phyloP scores from a whole-genome alignment of 495 filamentous ascomycete genomes.

The Penicillium psychrofluorescens region DNA sequence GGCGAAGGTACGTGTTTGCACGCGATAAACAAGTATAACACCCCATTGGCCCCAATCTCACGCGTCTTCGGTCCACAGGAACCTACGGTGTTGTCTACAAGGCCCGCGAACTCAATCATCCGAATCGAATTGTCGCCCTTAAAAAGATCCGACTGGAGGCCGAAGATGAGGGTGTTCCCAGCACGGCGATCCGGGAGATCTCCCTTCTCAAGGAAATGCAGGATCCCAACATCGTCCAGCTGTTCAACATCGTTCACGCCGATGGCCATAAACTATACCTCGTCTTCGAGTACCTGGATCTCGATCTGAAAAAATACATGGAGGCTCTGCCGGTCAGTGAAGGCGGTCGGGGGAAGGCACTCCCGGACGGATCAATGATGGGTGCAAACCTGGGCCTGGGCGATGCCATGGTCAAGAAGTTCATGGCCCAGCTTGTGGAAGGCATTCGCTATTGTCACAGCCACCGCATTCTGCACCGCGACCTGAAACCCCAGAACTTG shows the following conservation, averaged over 20 bases:
- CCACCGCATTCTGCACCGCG: slow-evolving; percentile 88
- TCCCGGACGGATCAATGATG: slow-evolving; percentile 71
- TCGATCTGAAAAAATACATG: slow-evolving; percentile 98
- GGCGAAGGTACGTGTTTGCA: slow-evolving; percentile 67
- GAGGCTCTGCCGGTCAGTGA: slow-evolving; percentile 87
- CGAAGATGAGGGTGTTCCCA: slow-evolving; percentile 94
- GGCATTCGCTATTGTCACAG: slow-evolving; percentile 94
- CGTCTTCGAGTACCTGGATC: slow-evolving; percentile 89
- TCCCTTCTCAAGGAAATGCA: slow-evolving; percentile 95
- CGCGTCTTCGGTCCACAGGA: slow-evolving; percentile 40
- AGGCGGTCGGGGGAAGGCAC: slow-evolving; percentile 79
- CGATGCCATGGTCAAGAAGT: slow-evolving; percentile 89
- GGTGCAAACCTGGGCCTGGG: slow-evolving; percentile 73
- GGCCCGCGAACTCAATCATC: slow-evolving; percentile 71
- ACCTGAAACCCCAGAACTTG: slow-evolving; percentile 97
- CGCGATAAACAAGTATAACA: too few species aligned
- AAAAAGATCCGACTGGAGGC: slow-evolving; percentile 98
- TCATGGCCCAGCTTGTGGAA: slow-evolving; percentile 89
- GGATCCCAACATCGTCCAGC: slow-evolving; percentile 86
- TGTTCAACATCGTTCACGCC: slow-evolving; percentile 92
- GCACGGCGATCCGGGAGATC: slow-evolving; percentile 94
- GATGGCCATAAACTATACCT: slow-evolving; percentile 96
- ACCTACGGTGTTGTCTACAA: slow-evolving; percentile 94
- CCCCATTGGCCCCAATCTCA: neutral
- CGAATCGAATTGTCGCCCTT: slow-evolving; percentile 79